Conservation (phyloP, 371 early-diverging fungal species). For the Lichtheimia ornata region DNA sequence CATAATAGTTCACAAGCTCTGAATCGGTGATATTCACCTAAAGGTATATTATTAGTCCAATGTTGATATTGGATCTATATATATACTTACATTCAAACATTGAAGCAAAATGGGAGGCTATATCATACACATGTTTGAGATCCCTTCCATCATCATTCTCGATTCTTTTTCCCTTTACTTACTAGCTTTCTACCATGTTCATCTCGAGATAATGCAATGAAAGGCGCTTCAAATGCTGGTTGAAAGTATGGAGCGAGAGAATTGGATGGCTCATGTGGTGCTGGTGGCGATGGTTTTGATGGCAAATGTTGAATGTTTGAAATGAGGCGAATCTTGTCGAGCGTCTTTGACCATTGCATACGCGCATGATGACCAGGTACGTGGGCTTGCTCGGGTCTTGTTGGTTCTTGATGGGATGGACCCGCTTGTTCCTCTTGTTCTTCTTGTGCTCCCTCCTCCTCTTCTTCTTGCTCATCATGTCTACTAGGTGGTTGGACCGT, state of each 20-base stretch:
- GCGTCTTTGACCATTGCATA: conserved; percentile 43
- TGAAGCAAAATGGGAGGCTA: conserved; percentile 52
- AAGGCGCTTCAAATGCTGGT: conserved; percentile 45
- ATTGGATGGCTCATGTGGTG: conserved; percentile 1
- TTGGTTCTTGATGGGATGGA: neutral
- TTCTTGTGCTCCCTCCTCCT: neutral
- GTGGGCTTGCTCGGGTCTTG: conserved; percentile 6
- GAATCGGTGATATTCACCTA: conserved; percentile 62
- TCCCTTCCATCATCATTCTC: neutral
- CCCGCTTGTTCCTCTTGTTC: neutral
- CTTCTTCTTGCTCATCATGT: neutral
- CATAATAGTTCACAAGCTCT: conserved; percentile 35
- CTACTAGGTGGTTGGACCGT: no score
- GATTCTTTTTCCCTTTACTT: neutral
- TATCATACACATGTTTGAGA: neutral
- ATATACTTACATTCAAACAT: conserved; percentile 32
- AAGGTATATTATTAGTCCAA: neutral
- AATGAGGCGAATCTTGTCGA: conserved; percentile 45
- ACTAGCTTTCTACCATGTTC: conserved; percentile 41
- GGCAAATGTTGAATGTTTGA: conserved; percentile 27
- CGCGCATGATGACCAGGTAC: conserved; percentile 18
- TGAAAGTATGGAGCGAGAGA: conserved; percentile 39
- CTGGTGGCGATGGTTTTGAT: conserved; percentile 14
- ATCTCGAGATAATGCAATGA: conserved; percentile 38
- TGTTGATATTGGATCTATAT: neutral